Percentiles rank a stretch among this genome's conserved stretches.
These are phyloP conservation scores for Furculomyces boomerangus DNA, from an alignment of 371 early-diverging fungal genomes.

Conservation along the genomic window DNA sequence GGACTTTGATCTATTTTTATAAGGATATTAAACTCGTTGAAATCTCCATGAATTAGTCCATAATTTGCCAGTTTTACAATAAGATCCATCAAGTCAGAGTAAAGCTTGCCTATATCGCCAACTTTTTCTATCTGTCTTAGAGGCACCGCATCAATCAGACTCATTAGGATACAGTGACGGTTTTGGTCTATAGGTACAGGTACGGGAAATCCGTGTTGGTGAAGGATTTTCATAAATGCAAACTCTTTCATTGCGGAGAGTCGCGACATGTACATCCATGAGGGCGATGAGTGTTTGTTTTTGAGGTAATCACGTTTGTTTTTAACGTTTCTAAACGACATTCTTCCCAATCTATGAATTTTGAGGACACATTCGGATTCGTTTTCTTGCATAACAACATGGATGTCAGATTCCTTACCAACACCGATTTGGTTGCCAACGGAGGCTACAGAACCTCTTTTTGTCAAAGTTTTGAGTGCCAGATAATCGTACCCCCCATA, in stretches of 20 bases:
- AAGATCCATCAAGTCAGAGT: constrained; percentile 82
- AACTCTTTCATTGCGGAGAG: constrained; percentile 93
- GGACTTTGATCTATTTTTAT: constrained; percentile 67
- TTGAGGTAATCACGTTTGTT: constrained; percentile 94
- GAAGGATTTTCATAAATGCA: constrained; percentile 84
- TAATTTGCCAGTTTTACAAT: constrained; percentile 87
- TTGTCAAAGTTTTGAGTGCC: constrained; percentile 85
- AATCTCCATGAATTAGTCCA: constrained; percentile 99
- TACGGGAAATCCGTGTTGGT: constrained; percentile 81
- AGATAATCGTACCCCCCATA: constrained; percentile 99
- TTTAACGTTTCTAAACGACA: constrained; percentile 96
- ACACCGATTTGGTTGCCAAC: constrained; percentile 99
- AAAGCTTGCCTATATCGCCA: constrained; percentile 77
- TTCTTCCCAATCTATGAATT: constrained; percentile 65
- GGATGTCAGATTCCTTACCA: constrained; percentile 84
- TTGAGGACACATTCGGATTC: not conserved
- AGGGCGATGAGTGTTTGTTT: constrained; percentile 47
- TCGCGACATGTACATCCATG: constrained; percentile 97
- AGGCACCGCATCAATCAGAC: constrained; percentile 85
- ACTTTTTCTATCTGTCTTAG: constrained; percentile 66
- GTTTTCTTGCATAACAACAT: not conserved
- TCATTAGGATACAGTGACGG: constrained; percentile 98
- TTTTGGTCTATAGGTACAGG: constrained; percentile 85
- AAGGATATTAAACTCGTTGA: constrained; percentile 99
- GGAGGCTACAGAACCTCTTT: constrained; percentile 72